A percentile compares a stretch with the other conserved stretches of the same genome.
These are phyloP conservation scores for Knoxia roxburghii DNA, from an alignment of 257 asterid genomes.

Conservation along the genomic window DNA sequence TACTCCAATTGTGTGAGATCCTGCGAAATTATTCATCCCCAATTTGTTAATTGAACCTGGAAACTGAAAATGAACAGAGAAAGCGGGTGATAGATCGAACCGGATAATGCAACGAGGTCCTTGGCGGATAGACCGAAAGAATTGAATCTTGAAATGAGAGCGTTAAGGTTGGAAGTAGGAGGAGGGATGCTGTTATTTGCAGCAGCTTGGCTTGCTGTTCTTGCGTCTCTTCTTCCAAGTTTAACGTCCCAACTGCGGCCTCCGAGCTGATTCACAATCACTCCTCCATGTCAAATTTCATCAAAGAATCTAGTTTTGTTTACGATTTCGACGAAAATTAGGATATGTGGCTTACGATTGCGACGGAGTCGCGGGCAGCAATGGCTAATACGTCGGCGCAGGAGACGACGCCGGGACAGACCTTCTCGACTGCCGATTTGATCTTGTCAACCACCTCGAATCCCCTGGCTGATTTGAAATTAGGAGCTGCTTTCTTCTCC, in stretches of 20 bases:
- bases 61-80: not conserved
- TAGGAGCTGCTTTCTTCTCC: constrained; percentile 68
- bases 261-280: constrained; percentile 46
- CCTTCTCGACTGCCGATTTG: constrained; percentile 68
- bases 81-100: constrained; percentile 21
- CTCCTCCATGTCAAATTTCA: too few species aligned
- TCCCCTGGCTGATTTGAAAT: constrained; percentile 65
- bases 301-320: too few species aligned
- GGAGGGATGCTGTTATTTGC: constrained; percentile 78
- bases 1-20: constrained; percentile 84
- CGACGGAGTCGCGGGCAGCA: constrained; percentile 74
- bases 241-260: constrained; percentile 71
- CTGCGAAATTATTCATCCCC: constrained; percentile 23
- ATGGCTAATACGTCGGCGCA: constrained; percentile 78
- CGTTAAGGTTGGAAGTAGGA: constrained; percentile 71
- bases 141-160: constrained; percentile 53
- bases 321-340: too few species aligned
- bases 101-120: constrained; percentile 79
- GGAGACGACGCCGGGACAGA: constrained; percentile 64
- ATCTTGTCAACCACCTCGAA: constrained; percentile 71
- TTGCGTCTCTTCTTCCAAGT: constrained; percentile 78
- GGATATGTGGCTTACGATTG: constrained; percentile 32
- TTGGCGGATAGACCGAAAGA: constrained; percentile 63
- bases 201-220: constrained; percentile 67
- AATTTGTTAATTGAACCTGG: not conserved